Evolutionary conservation across 176 grass and related monocot genomes (phyloP).

Genomic region (Luzula sylvatica): DNA sequence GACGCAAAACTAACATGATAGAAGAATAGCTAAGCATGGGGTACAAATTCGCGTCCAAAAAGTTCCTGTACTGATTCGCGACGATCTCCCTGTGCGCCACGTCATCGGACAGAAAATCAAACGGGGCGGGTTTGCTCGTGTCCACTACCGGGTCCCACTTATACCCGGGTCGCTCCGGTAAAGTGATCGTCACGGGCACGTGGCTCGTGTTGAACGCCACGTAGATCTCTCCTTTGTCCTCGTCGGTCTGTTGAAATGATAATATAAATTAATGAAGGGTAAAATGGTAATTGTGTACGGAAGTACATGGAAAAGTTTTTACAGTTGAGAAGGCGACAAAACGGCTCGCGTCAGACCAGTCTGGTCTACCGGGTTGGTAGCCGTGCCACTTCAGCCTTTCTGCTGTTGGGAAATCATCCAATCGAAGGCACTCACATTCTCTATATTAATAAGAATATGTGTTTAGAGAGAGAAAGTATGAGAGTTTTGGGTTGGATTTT

Average conservation of each 20-base stretch:
- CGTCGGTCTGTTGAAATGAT: conserved; percentile 42
- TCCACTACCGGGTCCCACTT: conserved; percentile 74
- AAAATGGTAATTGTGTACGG: neutral
- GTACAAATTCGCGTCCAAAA: conserved; percentile 67
- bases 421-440: conserved; percentile 53
- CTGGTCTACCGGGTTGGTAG: conserved; percentile 43
- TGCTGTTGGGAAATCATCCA: conserved; percentile 72
- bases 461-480: neutral
- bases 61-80: conserved; percentile 41
- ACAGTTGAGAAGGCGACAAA: conserved; percentile 86
- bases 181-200: conserved; percentile 29
- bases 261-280: neutral
- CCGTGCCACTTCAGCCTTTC: conserved; percentile 72
- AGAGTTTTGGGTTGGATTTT: neutral
- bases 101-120: conserved; percentile 72
- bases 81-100: conserved; percentile 25
- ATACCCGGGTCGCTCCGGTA: conserved; percentile 49
- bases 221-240: conserved; percentile 54
- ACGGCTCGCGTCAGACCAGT: conserved; percentile 74
- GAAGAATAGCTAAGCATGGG: conserved; percentile 90
- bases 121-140: conserved; percentile 60
- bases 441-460: conserved; percentile 28
- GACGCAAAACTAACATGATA: conserved; percentile 41
- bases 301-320: neutral
- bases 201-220: conserved; percentile 92